Evolutionary conservation across 2,329 filamentous ascomycete species (phyloP), one percentile per base, ranked within the genome.

Genomic region (Clonostachys byssicola): DNA sequence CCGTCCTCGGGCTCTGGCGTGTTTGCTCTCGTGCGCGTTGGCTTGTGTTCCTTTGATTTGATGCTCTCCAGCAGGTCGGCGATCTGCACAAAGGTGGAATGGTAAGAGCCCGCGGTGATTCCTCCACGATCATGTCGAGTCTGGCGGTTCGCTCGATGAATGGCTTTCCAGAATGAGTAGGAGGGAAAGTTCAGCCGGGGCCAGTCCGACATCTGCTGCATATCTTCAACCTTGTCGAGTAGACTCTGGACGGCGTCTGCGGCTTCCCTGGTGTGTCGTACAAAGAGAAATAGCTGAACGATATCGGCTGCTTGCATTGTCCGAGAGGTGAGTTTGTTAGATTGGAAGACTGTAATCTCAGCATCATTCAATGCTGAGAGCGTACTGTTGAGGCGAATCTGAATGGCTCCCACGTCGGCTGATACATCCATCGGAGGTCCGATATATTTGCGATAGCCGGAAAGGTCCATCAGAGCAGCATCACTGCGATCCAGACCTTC

Each of bases 61-160:
- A 73, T 72, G 40, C 61, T 64, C n/a, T 71, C 63, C 34, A 75
- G 64, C n/a, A 73, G 57, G 7, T 57, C 60, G 2, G 63, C 63
- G 42, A 75, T 75, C 42, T 72, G 69, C 13, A 54, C 60, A 51
- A 75, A 74, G 10, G 71, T 75, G 43, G 61, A 62, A 40, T 72
- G 69, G 50, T 75, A 75, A 54, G 66, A 63, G 57, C 75, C 75
- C 6, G 77, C 78, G 5, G 78, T 80, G 17, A 80, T 67, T 20
- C 78, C 78, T 16, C 80, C 79, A 50, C 78, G 68, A 54, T 83
- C 80, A 52, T 83, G 80, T 34, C 78, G 67, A 5, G 82, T 78
- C 52, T 81, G 77, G 4, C 72, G 67, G 54, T 81, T 82, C 6
- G 74, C 73, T 34, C 78, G 66, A 52, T 78, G 71, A 2, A 81